Base-by-base conservation (phyloP, 352 stramenopile genomes). In the Phytopythium helicoides region DNA sequence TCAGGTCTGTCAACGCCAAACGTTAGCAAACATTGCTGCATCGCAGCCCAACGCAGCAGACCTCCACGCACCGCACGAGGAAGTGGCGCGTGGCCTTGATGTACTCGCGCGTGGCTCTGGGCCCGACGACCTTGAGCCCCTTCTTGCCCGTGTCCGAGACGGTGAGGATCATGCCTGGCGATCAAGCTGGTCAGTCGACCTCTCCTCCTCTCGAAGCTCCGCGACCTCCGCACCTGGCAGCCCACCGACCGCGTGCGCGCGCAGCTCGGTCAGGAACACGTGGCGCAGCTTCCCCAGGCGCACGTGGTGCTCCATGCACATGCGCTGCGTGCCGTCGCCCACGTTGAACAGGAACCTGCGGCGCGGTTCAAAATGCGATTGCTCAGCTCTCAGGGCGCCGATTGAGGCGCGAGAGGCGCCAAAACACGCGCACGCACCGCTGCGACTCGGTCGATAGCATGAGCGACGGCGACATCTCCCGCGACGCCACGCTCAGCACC, bases 261-360 rank as follows among this genome's bases (percentile, higher is more conserved):
- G 69, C 35, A 97, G 61, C 61, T 96, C 71, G 3, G 87, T 96
- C 22, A 96, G 68, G 54, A 96, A 95, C 6, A 96, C 72, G 40
- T 89, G 65, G 50, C 86, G 68, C 23, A 95, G 56, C 62, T 95
- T 96, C 6, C 67, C 77, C 14, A 97, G 62, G 15, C 87, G 82
- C 55, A 96, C 75, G 64, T 92, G 81, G 68, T 97, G 89, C 71
- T 97, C 89, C 84, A 95, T 96, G 66, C 84, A 96, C 62, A 96
- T 71, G 23, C 89, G 75, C 59, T 97, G 89, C 8, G 72, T 94
- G 54, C 89, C 89, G 61, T 96, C 89, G 23, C 87, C 85, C 11
- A 94, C 87, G 51, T 97, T 95, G 57, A 97, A 96, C 19, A 97
- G 56, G 58, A 95, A 92, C n/a, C 80, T 90, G 56, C n/a, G n/a